phyloP scores from a whole-genome alignment of 2,329 filamentous ascomycete species.

The Scopulariopsis brevicaulis region DNA sequence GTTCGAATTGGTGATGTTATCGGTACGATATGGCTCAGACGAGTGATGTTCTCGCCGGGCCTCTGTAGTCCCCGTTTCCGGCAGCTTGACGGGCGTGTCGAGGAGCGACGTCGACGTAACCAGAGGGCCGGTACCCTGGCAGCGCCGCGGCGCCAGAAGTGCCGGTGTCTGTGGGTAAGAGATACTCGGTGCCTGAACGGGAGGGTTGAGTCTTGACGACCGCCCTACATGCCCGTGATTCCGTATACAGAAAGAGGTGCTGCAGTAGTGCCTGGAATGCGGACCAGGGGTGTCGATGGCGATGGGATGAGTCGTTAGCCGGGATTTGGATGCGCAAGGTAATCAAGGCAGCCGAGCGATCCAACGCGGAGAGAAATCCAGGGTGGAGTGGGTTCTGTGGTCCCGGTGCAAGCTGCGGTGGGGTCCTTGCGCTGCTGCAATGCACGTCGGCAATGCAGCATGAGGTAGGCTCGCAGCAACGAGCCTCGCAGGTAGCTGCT shows the following conservation, averaged over 20 bases:
- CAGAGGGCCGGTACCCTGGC: background rate
- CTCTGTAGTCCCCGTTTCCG: background rate
- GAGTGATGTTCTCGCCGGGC: background rate
- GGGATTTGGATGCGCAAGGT: background rate
- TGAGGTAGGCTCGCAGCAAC: background rate
- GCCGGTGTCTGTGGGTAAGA: background rate
- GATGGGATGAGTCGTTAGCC: background rate
- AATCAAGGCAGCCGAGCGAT: background rate
- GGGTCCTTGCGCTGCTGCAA: background rate
- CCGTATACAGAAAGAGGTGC: background rate
- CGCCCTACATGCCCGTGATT: background rate
- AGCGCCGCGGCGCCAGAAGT: background rate
- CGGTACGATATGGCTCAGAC: background rate
- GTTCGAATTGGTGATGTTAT: background rate
- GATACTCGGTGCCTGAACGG: background rate
- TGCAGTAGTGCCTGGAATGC: background rate
- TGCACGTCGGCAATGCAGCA: constrained; percentile 4
- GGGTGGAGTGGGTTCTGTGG: background rate
- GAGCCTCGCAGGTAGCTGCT: background rate
- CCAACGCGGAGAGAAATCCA: background rate
- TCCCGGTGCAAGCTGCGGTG: background rate
- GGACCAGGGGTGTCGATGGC: background rate
- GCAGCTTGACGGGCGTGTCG: background rate
- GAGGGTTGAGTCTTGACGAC: background rate
- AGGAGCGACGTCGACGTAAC: background rate